These are phyloP conservation scores for Acacia crassicarpa DNA, from an alignment of 306 rosid species.

Conservation along the genomic window DNA sequence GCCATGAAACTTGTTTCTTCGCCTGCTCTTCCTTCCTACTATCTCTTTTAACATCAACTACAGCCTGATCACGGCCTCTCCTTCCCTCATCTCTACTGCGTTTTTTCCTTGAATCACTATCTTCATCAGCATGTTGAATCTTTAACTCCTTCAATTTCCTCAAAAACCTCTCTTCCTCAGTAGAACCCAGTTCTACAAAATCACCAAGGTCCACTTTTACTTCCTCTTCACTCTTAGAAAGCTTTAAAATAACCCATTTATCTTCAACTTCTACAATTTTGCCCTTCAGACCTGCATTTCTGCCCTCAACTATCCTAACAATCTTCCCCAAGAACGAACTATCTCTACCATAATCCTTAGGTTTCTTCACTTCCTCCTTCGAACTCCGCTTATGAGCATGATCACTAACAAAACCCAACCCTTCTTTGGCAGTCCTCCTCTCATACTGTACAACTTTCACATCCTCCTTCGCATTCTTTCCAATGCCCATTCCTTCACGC, in stretches of 20 bases:
- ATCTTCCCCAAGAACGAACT: conserved; percentile 32
- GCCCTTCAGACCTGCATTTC: conserved; percentile 60
- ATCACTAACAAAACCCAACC: conserved; percentile 67
- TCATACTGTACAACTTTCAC: conserved; percentile 53
- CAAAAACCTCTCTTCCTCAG: conserved; percentile 65
- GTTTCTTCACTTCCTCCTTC: background rate
- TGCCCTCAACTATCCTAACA: conserved; percentile 63
- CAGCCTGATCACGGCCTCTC: conserved; percentile 21
- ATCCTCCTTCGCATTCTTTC: conserved; percentile 71
- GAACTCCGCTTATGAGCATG: conserved; percentile 8
- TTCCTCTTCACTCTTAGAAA: conserved; percentile 36
- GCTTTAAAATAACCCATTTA: conserved; percentile 46
- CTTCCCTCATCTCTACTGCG: conserved; percentile 16
- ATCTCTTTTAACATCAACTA: conserved; percentile 20
- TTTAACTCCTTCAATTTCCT: conserved; percentile 56
- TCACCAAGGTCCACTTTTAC: conserved; percentile 48
- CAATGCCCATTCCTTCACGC: conserved; percentile 82
- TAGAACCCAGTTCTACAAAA: conserved; percentile 60
- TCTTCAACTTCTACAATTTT: conserved; percentile 41
- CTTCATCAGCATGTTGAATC: conserved; percentile 18
- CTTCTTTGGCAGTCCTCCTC: conserved; percentile 59
- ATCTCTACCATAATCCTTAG: conserved; percentile 15
- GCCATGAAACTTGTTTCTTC: conserved; percentile 56
- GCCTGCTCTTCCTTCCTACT: conserved; percentile 28
- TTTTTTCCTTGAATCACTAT: conserved; percentile 33